phyloP scores from a whole-genome alignment of 2,329 filamentous ascomycete species.

The Xylariaceae sp. region DNA sequence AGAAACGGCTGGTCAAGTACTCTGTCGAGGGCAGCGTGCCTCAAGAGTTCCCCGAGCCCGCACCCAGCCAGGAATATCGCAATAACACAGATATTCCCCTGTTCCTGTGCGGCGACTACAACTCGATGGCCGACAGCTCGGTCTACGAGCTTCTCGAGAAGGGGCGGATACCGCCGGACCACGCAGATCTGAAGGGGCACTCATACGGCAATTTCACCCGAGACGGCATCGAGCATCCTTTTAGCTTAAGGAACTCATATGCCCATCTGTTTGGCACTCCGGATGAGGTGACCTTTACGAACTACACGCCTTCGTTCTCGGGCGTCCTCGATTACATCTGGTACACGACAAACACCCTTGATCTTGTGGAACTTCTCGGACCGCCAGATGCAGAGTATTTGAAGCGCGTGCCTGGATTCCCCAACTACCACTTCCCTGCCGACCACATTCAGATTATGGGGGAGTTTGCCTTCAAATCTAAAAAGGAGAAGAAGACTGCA shows the following conservation, averaged over 20 bases:
- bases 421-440: constrained; percentile 89
- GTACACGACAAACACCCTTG: constrained; percentile 88
- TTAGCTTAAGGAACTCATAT: constrained; percentile 89
- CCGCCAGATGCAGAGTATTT: constrained; percentile 83
- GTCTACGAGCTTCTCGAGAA: constrained; percentile 86
- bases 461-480: constrained; percentile 82
- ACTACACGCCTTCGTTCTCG: constrained; percentile 90
- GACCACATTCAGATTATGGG: constrained; percentile 88
- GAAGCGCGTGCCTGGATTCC: constrained; percentile 82
- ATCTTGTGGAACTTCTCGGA: constrained; percentile 77
- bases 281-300: constrained; percentile 86
- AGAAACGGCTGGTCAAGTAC: constrained; percentile 61
- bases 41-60: constrained; percentile 59
- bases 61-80: constrained; percentile 79
- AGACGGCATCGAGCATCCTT: constrained; percentile 89
- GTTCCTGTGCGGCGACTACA: constrained; percentile 92
- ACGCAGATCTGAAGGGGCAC: constrained; percentile 71
- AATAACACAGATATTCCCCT: constrained; percentile 84
- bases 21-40: constrained; percentile 41
- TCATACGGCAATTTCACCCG: constrained; percentile 92
- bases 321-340: constrained; percentile 96
- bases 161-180: constrained; percentile 71
- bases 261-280: constrained; percentile 73
- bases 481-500: constrained; percentile 69
- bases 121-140: constrained; percentile 79